Conservation (phyloP, 768 basidiomycete species). For the Rhodotorula paludigena region DNA sequence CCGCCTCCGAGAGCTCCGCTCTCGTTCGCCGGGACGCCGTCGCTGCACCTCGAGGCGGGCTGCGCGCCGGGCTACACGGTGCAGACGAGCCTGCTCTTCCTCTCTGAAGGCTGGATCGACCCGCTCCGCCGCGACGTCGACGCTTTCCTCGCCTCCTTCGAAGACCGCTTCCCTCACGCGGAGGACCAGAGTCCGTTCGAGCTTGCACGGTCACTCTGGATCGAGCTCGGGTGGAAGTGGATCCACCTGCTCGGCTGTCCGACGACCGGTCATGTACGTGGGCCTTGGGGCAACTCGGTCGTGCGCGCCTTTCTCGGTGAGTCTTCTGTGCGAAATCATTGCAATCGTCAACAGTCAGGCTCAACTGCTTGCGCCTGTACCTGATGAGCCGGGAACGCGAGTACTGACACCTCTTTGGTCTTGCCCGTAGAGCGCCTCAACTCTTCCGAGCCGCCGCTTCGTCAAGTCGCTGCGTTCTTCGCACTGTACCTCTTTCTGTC, state of each 20-base stretch:
- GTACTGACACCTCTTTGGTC: not conserved
- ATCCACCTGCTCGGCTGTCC: not conserved
- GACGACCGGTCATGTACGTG: not conserved
- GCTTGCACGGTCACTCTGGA: not conserved
- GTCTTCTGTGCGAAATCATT: not conserved
- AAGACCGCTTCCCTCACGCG: not conserved
- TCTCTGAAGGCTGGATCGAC: not conserved
- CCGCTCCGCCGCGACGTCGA: conserved; percentile 2
- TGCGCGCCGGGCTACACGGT: not conserved
- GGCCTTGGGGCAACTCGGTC: not conserved
- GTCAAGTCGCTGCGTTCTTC: not conserved
- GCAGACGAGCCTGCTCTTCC: not conserved
- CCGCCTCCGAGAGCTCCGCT: not conserved
- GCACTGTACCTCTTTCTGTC: not conserved
- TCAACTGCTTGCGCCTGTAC: no score
- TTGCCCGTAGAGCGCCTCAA: not conserved
- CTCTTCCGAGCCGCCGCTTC: not conserved
- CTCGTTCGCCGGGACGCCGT: not conserved
- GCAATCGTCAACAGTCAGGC: not conserved
- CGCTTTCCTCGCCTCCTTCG: not conserved
- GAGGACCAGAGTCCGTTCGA: not conserved
- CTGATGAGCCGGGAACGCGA: no score
- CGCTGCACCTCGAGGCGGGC: not conserved
- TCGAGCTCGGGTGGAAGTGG: not conserved
- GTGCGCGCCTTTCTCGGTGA: not conserved